Conservation (phyloP, 768 basidiomycete genomes). For the Pulveroboletus sp. region DNA sequence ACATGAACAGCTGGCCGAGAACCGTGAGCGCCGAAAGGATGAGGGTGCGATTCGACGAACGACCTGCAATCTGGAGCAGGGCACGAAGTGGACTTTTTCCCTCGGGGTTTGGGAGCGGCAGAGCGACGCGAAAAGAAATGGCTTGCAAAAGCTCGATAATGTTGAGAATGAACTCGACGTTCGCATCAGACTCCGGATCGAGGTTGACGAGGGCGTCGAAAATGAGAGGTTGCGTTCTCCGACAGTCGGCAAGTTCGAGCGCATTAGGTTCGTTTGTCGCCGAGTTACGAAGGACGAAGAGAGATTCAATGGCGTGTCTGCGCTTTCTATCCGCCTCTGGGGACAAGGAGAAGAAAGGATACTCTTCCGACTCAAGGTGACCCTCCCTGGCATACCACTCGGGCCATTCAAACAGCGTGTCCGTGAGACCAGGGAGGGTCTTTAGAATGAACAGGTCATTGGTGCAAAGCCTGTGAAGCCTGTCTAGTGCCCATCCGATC, state of each 20-base stretch:
- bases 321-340: constrained; percentile 52
- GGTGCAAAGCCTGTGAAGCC: constrained; percentile 74
- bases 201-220: constrained; percentile 64
- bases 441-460: constrained; percentile 76
- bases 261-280: constrained; percentile 69
- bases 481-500: constrained; percentile 86
- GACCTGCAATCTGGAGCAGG: constrained; percentile 52
- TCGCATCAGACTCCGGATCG: constrained; percentile 57
- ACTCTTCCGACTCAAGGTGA: constrained; percentile 42
- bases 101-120: constrained; percentile 35
- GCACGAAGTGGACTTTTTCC: constrained; percentile 52
- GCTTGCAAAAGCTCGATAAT: constrained; percentile 69
- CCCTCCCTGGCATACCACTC: constrained; percentile 75
- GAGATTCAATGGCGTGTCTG: constrained; percentile 79
- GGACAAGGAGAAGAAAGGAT: constrained; percentile 54
- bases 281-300: constrained; percentile 85
- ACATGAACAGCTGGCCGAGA: constrained; percentile 60
- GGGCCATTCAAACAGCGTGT: constrained; percentile 86
- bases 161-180: constrained; percentile 70
- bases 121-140: constrained; percentile 46
- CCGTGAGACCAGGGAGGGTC: constrained; percentile 73
- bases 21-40: constrained; percentile 64
- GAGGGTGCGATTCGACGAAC: constrained; percentile 70
- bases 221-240: constrained; percentile 64
- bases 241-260: constrained; percentile 53